Base-by-base conservation (phyloP, 495 filamentous ascomycete genomes). In the Xanthoparmelia taractica region DNA sequence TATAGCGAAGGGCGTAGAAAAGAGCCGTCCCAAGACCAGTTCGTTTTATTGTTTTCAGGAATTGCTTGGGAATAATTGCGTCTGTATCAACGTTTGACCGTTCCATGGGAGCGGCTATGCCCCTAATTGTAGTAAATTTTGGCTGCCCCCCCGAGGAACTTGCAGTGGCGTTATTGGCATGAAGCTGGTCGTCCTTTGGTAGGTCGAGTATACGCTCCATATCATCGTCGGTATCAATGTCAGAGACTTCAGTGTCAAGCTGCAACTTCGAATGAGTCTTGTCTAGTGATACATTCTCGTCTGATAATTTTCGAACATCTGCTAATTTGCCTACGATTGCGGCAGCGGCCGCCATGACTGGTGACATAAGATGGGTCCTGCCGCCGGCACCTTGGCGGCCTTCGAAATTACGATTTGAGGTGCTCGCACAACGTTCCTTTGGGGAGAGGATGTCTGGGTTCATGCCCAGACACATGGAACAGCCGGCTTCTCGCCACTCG, bases 381-480 rank as follows among this genome's bases (percentile, higher is more conserved):
- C 93, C 92, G 65, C 87, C 86, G 58, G 93, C 92, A 72, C 94
- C 94, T 77, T 98, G 94, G 67, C 94, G 86, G 57, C 94, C 94
- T 75, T 97, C 94, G 68, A 97, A 98, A 71, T 98, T 98, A 66
- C 94, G 90, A 78, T 98, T 97, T 68, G 88, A 93, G 63, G 94
- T 98, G 73, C 86, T 90, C 45, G 94, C 94, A 70, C 94, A 98
- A 62, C 94, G 85, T 78, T 98, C 94, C 71, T 87, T 83, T 52
- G 94, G 94, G 3, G 90, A 85, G n/a, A 97, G 83, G 68, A 98
- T 96, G 75, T 98, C 94, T 0, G 94, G 92, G 79, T 98, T 98
- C 94, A 98, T 98, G 73, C 94, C 94, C 36, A 98, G 83, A 69
- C 94, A 98, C 94, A 98, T 98, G 59, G 88, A 92, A 80, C 94